These are phyloP conservation scores for Tricholoma flavovirens DNA, from an alignment of 768 basidiomycete genomes.

Conservation along the genomic window DNA sequence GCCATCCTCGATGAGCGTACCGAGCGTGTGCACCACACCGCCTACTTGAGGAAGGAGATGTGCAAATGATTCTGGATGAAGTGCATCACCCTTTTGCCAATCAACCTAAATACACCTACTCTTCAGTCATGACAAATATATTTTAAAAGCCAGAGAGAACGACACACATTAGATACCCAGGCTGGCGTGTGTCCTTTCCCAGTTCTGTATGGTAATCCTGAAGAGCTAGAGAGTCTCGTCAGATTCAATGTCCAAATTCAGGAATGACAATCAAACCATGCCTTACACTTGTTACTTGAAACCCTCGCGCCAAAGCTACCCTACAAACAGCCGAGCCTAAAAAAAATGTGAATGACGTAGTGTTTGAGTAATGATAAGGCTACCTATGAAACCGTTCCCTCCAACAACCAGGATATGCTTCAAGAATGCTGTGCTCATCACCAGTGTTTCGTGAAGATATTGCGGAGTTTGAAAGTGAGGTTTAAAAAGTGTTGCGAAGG, in stretches of 20 bases:
- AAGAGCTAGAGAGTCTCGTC: conserved; percentile 48
- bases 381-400: conserved; percentile 98
- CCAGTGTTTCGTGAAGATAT: not conserved
- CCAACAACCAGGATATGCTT: conserved; percentile 87
- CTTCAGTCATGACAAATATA: conserved; percentile 3
- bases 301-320: conserved; percentile 77
- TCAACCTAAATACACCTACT: conserved; percentile 52
- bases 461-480: conserved; percentile 2
- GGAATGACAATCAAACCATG: conserved; percentile 21
- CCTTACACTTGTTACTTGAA: conserved; percentile 90
- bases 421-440: conserved; percentile 30
- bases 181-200: conserved; percentile 87
- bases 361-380: not conserved
- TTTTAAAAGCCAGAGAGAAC: conserved; percentile 7
- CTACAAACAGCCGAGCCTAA: conserved; percentile 91
- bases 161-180: conserved; percentile 71
- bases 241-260: not conserved
- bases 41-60: conserved; percentile 59
- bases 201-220: conserved; percentile 79
- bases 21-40: conserved; percentile 91
- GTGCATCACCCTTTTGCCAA: conserved; percentile 83
- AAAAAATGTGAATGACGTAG: conserved; percentile 1
- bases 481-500: not conserved
- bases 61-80: conserved; percentile 68
- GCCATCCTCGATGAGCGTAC: conserved; percentile 77